Percentiles rank a stretch among this genome's conserved stretches.
phyloP scores from a whole-genome alignment of 768 basidiomycete genomes.

The Pisolithus marmoratus region DNA sequence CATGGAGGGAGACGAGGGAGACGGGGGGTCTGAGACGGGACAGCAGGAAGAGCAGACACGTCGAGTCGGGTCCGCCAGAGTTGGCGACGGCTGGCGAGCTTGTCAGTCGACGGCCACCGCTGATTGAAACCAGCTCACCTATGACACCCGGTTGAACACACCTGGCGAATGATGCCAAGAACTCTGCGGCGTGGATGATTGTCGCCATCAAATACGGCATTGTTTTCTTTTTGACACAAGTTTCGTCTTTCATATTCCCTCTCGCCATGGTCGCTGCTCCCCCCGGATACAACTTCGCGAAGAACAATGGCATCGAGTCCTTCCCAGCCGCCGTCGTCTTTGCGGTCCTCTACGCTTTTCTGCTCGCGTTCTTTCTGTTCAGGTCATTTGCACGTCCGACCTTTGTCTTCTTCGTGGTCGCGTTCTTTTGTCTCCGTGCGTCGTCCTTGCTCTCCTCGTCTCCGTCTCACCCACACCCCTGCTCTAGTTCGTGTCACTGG shows the following conservation, averaged over 20 bases:
- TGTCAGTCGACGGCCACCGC: not conserved
- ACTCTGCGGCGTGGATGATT: not conserved
- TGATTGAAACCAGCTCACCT: too few species aligned
- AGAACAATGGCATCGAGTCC: slow-evolving; percentile 14
- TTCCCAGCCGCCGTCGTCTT: slow-evolving; percentile 24
- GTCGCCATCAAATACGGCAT: not conserved
- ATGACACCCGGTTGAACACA: not conserved
- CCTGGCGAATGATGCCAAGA: not conserved
- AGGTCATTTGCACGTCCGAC: slow-evolving; percentile 11
- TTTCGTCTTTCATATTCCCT: too few species aligned
- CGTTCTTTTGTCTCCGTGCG: slow-evolving; percentile 25
- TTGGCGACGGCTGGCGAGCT: slow-evolving; percentile 58
- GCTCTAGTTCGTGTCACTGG: slow-evolving; percentile 12
- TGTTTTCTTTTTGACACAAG: too few species aligned
- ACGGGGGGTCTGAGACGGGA: slow-evolving; percentile 34
- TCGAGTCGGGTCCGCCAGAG: slow-evolving; percentile 82
- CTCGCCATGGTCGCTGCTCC: slow-evolving; percentile 8
- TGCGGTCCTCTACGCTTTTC: slow-evolving; percentile 16
- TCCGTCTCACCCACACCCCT: not conserved
- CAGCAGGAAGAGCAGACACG: slow-evolving; percentile 69
- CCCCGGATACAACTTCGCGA: slow-evolving; percentile 12
- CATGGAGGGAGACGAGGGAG: slow-evolving; percentile 50
- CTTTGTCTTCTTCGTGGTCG: slow-evolving; percentile 17
- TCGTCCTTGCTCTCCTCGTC: not conserved
- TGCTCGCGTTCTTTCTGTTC: slow-evolving; percentile 12